Evolutionary conservation across 345 rosid species (phyloP), one percentile per base, ranked within the genome.

Genomic region (Pseudoturritis turrita): DNA sequence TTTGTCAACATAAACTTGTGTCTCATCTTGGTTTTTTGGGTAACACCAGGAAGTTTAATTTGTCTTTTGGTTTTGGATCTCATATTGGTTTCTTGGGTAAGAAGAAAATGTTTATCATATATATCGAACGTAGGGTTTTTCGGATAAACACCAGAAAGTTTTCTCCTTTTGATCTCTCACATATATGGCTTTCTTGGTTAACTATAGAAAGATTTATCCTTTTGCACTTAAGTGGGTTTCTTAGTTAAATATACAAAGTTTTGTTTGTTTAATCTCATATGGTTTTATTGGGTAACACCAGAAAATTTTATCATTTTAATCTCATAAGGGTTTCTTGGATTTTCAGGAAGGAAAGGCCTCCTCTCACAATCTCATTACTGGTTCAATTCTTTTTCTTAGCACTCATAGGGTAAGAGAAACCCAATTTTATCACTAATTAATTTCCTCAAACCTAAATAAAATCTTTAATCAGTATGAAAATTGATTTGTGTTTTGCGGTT

Each of bases 291-390:
- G 19, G 10, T 47, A 62, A 28, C 19, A 52, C 19, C 36, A 26
- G 19, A 26, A 53, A n/a, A 1, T 3, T 14, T 3, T 5, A 19
- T 35, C 28, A 18, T 61, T 23, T 41, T 25, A 37, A 56, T 15
- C 35, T 61, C 37, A 61, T 61, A 62, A 43, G 12, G 10, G 3
- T 26, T 62, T 62, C 3, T 8, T 25, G 23, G 25, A 46, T 11
- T 58, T 22, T 28, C 85, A 87, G 96, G 82, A 89, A 87, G 75
- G 92, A 89, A 78, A 81, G 92, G 64, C 92, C 96, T 26, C 83
- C 84, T 7, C 68, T 89, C 56, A 84, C 78, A 43, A 62, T 85
- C 43, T 85, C 85, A 44, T 79, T 87, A 59, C 75, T 82, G 54
- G 37, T 86, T 12, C 92, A 89, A 78, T 89, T 89, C 83, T 87